Evolutionary conservation across 768 basidiomycete species (phyloP), one percentile per base, ranked within the genome.

Genomic region (Dioszegia aurantiaca): DNA sequence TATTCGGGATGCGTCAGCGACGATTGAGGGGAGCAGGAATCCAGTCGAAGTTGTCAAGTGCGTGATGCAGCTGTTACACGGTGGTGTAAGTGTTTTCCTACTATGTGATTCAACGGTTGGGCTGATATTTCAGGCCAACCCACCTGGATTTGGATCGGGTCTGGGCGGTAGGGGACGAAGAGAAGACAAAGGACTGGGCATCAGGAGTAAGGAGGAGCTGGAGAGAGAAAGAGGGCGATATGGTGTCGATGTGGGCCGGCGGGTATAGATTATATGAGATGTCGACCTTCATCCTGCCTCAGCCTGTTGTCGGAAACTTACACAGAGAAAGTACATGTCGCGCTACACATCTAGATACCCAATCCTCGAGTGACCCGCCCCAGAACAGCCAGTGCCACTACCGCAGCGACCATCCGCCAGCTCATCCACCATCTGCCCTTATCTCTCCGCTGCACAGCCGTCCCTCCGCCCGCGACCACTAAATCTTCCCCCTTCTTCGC

Each of bases 21-120:
- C 95, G 78, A 88, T 98, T 19, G 89, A 89, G 85, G 92, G 94
- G 16, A 92, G 89, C 70, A 81, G 88, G 63, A 97, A 94, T 77
- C 84, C 82, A 36, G 80, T 88, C 63, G 84, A 87, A 75, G 89
- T 94, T 40, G 84, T 93, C 80, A 94, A 95, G 79, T 85, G 87
- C 24, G 81, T 85, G 16, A 82, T 91, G 66, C 82, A 86, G 74
- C 82, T 95, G 80, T 79, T 99, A 47, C 89, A 92, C 60, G 84
- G 88, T 0, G 92, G 93, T 0, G 85, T 87, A 72, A 85, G 85
- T 60, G 4, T 9, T 12, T n/a, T 31, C 11, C 12, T 49, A 30
- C 21, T 17, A 56, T 16, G 10, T 23, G 5, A 3, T n/a, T 36
- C 5, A n/a, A 26, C 10, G 54, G 26, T 16, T n/a, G 2, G 19